A percentile compares a stretch with the other conserved stretches of the same genome.
Evolutionary conservation across 176 grass and related monocot species (phyloP).

Genomic region (Areca catechu): DNA sequence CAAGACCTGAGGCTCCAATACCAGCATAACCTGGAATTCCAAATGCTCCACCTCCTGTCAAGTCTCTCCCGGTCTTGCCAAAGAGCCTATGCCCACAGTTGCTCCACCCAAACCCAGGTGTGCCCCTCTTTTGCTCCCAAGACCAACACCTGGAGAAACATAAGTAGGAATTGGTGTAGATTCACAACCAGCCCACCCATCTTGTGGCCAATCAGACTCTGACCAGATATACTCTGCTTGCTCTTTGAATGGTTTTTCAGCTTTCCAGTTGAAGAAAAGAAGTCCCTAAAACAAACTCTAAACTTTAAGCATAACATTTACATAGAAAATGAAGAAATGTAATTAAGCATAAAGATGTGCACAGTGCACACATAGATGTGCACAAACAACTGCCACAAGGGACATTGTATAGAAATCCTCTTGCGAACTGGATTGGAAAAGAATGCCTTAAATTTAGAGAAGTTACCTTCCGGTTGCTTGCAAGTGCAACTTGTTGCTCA

Average conservation of each 20-base stretch:
- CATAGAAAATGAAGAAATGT: not conserved
- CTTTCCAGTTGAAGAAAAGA: slow-evolving; percentile 78
- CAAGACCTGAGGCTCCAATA: slow-evolving; percentile 30
- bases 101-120: slow-evolving; percentile 50
- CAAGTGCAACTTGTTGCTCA: slow-evolving; percentile 65
- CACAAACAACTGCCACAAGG: no score
- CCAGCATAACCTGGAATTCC: slow-evolving; percentile 97
- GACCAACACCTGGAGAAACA: slow-evolving; percentile 55
- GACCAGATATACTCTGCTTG: slow-evolving; percentile 74
- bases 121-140: slow-evolving; percentile 48
- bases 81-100: slow-evolving; percentile 43
- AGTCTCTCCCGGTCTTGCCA: slow-evolving; percentile 74
- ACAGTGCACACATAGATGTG: no score
- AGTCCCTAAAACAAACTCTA: slow-evolving; percentile 46
- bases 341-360: not conserved
- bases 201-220: slow-evolving; percentile 82
- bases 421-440: not conserved
- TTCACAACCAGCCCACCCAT: slow-evolving; percentile 78
- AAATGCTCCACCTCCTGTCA: slow-evolving; percentile 90
- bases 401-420: not conserved
- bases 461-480: slow-evolving; percentile 83
- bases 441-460: not conserved
- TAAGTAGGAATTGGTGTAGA: slow-evolving; percentile 60
- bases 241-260: slow-evolving; percentile 27
- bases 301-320: not conserved